phyloP scores from a whole-genome alignment of 768 basidiomycete genomes.

The Asterophora parasitica region DNA sequence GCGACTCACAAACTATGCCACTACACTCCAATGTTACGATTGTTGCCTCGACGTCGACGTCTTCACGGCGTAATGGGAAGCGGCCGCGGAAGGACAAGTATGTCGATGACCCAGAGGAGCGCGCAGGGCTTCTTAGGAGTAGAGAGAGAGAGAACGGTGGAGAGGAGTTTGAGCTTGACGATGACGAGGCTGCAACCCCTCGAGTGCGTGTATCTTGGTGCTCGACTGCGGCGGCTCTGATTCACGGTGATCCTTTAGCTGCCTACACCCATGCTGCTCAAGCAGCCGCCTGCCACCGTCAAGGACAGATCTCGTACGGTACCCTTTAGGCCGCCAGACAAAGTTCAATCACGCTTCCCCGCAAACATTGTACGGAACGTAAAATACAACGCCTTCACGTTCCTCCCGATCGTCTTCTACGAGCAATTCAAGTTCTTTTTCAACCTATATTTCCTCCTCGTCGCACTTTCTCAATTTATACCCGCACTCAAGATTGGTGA shows the following conservation, averaged over 20 bases:
- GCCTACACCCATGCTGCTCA: constrained; percentile 13
- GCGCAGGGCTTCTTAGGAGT: constrained; percentile 44
- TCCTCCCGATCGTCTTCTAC: constrained; percentile 95
- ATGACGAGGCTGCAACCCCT: constrained; percentile 13
- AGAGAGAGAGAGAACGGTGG: constrained; percentile 31
- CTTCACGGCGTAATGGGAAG: constrained; percentile 28
- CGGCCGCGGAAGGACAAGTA: constrained; percentile 50
- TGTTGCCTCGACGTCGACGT: constrained; percentile 22
- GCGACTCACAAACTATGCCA: constrained; percentile 22
- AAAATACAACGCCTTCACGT: constrained; percentile 96
- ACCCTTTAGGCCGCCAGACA: constrained; percentile 74
- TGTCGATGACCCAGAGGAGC: constrained; percentile 61
- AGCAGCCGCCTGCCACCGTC: constrained; percentile 16
- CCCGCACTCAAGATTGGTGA: constrained; percentile 93
- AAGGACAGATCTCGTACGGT: constrained; percentile 77
- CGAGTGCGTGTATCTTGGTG: constrained; percentile 5
- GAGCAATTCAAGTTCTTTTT: constrained; percentile 99
- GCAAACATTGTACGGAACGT: constrained; percentile 95
- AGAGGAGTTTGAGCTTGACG: constrained; percentile 34
- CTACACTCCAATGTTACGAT: constrained; percentile 22
- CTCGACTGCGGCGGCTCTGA: constrained; percentile 6
- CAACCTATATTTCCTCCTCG: constrained; percentile 96
- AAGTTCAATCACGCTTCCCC: constrained; percentile 66
- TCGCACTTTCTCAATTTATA: constrained; percentile 93
- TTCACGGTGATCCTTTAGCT: constrained; percentile 18